These are phyloP conservation scores for Apiospora malaysiana DNA, from an alignment of 2,329 filamentous ascomycete genomes.

Conservation along the genomic window DNA sequence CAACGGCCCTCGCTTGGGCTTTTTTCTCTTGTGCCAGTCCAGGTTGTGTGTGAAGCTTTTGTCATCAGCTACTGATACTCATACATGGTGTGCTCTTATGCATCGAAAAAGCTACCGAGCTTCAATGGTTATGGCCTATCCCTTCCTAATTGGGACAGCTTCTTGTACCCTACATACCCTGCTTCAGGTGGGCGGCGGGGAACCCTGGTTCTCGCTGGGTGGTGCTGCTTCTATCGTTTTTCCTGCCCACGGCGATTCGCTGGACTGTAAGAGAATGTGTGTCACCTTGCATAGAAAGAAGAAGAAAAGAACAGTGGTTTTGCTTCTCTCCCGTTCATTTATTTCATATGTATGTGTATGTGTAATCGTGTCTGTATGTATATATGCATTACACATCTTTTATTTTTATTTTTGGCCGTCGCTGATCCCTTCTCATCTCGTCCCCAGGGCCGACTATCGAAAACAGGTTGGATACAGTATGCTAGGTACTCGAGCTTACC, in stretches of 20 bases:
- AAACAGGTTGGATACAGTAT: background rate
- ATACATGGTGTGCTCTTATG: no score
- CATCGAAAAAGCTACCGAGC: no score
- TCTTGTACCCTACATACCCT: background rate
- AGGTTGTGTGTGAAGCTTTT: background rate
- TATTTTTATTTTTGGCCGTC: background rate
- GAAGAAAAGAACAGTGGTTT: background rate
- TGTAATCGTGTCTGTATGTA: background rate
- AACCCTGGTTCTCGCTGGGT: background rate
- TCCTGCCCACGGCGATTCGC: background rate
- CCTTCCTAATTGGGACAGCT: no score
- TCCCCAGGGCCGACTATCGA: background rate
- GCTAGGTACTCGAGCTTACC: background rate
- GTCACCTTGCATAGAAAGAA: background rate
- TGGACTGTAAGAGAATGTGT: background rate
- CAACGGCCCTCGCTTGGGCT: background rate
- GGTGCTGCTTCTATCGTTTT: background rate
- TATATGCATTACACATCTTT: no score
- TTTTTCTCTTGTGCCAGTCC: background rate
- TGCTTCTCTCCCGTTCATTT: background rate
- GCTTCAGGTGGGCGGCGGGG: background rate
- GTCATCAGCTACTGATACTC: background rate
- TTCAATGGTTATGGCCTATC: no score
- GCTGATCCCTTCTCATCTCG: background rate
- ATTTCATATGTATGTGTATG: background rate